Evolutionary conservation across 164 flowering plant genomes (phyloP), one percentile per base, ranked within the genome.

Genomic region (Vitis rupestris): DNA sequence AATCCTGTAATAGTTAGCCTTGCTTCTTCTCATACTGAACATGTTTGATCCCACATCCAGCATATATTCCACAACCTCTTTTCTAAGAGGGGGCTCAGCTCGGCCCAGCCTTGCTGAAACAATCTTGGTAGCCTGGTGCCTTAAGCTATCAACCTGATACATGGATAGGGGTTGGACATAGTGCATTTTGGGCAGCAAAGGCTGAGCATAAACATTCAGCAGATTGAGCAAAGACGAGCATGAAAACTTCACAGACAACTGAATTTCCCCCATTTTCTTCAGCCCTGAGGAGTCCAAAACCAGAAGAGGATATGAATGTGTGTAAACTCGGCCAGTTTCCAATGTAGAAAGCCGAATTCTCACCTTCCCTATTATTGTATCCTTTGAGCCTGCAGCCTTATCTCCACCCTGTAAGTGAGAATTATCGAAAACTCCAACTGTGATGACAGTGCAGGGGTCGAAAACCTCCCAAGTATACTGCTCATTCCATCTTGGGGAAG

Each of bases 61-160:
- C 80, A 80, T 80, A 58, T 80, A 80, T 72, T 80, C 82, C 30
- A 80, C 78, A 37, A 80, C 80, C 49, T 80, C 82, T 54, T 76
- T 80, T 49, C 82, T 67, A 30, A 76, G 60, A 0, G 79, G 74
- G n/a, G 79, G 79, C 49, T 72, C 77, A 3, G 75, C 75, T 50
- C 77, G 59, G 30, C 79, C 75, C 4, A 76, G 72, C 65, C 75
- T 49, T 14, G 23, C 23, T 6, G 79, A 67, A 1, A 76, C 75
- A 16, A 76, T 70, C 14, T 52, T 68, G 68, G 68, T 72, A 4
- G 79, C 79, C 29, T 74, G 72, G 63, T 69, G 57, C 60, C 72
- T 67, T 16, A 74, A 60, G 31, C 23, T 68, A 37, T 76, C 75
- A 8, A 76, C 68, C 15, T 76, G 75, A 51, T 61, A 59, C 16